These are phyloP conservation scores for Tetrapisispora phaffii DNA, from an alignment of 805 yeast genomes.

Conservation along the genomic window DNA sequence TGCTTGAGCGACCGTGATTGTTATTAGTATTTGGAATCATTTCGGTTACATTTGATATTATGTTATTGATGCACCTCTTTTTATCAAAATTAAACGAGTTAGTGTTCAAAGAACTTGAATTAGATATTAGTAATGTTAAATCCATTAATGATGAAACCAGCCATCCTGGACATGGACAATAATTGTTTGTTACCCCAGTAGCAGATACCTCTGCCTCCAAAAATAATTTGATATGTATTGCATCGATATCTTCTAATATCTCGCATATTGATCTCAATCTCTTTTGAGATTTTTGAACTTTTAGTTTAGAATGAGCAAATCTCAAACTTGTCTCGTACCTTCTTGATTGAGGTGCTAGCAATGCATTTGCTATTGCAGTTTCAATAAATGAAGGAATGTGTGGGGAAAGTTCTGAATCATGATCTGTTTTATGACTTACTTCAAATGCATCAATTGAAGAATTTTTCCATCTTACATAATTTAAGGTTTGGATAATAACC, in stretches of 20 bases:
- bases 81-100: slow-evolving; percentile 77
- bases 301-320: slow-evolving; percentile 34
- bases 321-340: slow-evolving; percentile 61
- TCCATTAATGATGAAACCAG: slow-evolving; percentile 69
- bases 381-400: slow-evolving; percentile 80
- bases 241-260: slow-evolving; percentile 15
- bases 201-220: slow-evolving; percentile 11
- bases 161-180: slow-evolving; percentile 88
- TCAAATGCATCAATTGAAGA: slow-evolving; percentile 38
- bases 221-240: slow-evolving; percentile 21
- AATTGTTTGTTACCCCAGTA: slow-evolving; percentile 32
- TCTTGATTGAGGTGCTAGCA: slow-evolving; percentile 75
- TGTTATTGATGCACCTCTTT: slow-evolving; percentile 55
- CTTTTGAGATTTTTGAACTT: slow-evolving; percentile 8
- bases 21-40: slow-evolving; percentile 24
- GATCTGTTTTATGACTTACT: slow-evolving; percentile 20
- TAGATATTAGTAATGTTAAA: slow-evolving; percentile 67
- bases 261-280: slow-evolving; percentile 26
- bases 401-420: slow-evolving; percentile 27
- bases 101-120: slow-evolving; percentile 56
- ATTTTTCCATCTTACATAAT: slow-evolving; percentile 63
- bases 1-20: not conserved
- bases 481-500: slow-evolving; percentile 53
- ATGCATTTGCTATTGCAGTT: slow-evolving; percentile 61
- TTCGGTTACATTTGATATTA: slow-evolving; percentile 45